Conservation (phyloP, 1,139 yeast species). For the Suhomyces bribrorum region DNA sequence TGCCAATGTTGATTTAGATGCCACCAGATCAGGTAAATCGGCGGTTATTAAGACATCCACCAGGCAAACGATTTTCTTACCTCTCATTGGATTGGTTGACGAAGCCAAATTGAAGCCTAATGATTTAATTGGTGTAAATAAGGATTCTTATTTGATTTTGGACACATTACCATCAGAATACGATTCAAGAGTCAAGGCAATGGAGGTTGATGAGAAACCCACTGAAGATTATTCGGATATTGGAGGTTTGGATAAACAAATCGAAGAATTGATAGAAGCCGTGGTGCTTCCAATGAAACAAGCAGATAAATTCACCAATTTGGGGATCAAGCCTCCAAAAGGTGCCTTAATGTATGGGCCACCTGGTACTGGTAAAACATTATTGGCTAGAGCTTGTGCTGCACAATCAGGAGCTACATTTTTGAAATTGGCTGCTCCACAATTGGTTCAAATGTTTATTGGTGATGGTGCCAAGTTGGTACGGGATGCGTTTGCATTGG, state of each 20-base stretch:
- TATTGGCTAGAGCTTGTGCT: slow-evolving; percentile 97
- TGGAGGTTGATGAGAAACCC: slow-evolving; percentile 99
- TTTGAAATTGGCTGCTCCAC: slow-evolving; percentile 95
- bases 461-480: slow-evolving; percentile 99
- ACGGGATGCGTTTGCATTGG: slow-evolving; percentile 97
- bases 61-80: slow-evolving; percentile 94
- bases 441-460: slow-evolving; percentile 96
- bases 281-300: slow-evolving; percentile 98
- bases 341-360: slow-evolving; percentile 99
- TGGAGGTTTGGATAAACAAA: slow-evolving; percentile 97
- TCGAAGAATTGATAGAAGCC: slow-evolving; percentile 96
- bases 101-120: slow-evolving; percentile 88
- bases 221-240: slow-evolving; percentile 95
- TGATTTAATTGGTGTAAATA: slow-evolving; percentile 95
- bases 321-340: slow-evolving; percentile 96
- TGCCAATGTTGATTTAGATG: slow-evolving; percentile 91
- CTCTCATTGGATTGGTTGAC: slow-evolving; percentile 93
- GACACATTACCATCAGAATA: slow-evolving; percentile 97
- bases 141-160: slow-evolving; percentile 89
- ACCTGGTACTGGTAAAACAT: slow-evolving; percentile 98
- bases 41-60: slow-evolving; percentile 98
- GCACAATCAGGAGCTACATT: slow-evolving; percentile 99
- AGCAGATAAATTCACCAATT: slow-evolving; percentile 88
- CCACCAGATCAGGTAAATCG: slow-evolving; percentile 91
- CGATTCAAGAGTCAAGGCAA: slow-evolving; percentile 96